Conservation (phyloP, 768 basidiomycete genomes). For the Kwoniella europaea region DNA sequence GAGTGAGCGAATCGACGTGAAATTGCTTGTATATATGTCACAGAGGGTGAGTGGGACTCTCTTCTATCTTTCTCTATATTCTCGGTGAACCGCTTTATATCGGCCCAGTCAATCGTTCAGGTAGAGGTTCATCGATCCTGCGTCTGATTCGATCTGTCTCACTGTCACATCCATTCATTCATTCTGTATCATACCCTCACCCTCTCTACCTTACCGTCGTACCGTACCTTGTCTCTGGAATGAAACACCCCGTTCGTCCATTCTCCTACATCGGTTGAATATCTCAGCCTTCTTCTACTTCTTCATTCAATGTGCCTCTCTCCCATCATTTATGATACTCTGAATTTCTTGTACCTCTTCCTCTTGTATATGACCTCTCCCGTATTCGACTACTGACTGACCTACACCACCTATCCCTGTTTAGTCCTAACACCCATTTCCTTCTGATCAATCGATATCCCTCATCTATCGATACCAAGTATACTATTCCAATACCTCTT, state of each 20-base stretch:
- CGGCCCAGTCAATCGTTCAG: too few species aligned
- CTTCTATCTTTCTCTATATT: not conserved
- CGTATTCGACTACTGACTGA: not conserved
- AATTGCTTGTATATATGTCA: not conserved
- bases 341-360: too few species aligned
- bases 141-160: not conserved
- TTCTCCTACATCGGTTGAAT: not conserved
- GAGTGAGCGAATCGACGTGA: not conserved
- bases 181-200: not conserved
- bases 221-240: conserved; percentile 1
- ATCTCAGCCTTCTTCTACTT: conserved; percentile 1
- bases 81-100: not conserved
- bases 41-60: not conserved
- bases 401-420: not conserved
- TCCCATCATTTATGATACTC: not conserved
- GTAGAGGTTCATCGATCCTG: too few species aligned
- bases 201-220: not conserved
- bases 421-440: not conserved
- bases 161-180: not conserved
- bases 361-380: too few species aligned
- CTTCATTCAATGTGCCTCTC: not conserved
- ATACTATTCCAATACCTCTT: not conserved
- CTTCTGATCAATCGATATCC: not conserved
- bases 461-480: not conserved
- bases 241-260: not conserved